These are phyloP conservation scores for Microascus cirrosus DNA, from an alignment of 2,329 filamentous ascomycete genomes.

Conservation along the genomic window DNA sequence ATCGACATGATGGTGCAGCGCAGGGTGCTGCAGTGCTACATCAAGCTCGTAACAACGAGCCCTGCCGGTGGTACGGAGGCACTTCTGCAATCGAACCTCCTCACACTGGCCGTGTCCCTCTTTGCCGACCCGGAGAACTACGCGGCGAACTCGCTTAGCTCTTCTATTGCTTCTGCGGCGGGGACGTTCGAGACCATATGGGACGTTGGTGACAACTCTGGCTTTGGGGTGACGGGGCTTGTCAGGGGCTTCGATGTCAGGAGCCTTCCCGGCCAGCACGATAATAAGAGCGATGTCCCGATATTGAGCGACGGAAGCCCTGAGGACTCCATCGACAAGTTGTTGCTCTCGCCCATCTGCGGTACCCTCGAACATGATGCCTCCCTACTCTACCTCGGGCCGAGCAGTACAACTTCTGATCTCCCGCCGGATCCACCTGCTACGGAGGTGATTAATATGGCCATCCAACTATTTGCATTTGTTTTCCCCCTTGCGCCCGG, in stretches of 20 bases:
- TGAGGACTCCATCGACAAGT: constrained; percentile 52
- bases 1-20: constrained; percentile 88
- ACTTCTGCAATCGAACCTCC: constrained; percentile 78
- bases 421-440: constrained; percentile 62
- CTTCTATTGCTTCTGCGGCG: constrained; percentile 82
- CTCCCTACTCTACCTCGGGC: constrained; percentile 60
- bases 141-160: constrained; percentile 71
- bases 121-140: constrained; percentile 93
- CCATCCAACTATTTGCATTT: constrained; percentile 86
- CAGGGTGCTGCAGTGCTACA: constrained; percentile 89
- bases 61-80: constrained; percentile 77
- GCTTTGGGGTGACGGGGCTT: constrained; percentile 84
- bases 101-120: constrained; percentile 79
- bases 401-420: constrained; percentile 26
- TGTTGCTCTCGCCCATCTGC: constrained; percentile 62
- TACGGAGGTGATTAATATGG: constrained; percentile 89
- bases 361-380: constrained; percentile 85
- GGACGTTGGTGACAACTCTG: constrained; percentile 90
- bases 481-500: constrained; percentile 79
- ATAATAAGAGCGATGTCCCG: constrained; percentile 14
- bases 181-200: constrained; percentile 88
- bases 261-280: constrained; percentile 58
- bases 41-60: constrained; percentile 79
- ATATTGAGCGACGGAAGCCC: constrained; percentile 43
- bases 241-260: constrained; percentile 66